These are phyloP conservation scores for Musa balbisiana DNA, from an alignment of 202 grass and related monocot genomes.

Conservation along the genomic window DNA sequence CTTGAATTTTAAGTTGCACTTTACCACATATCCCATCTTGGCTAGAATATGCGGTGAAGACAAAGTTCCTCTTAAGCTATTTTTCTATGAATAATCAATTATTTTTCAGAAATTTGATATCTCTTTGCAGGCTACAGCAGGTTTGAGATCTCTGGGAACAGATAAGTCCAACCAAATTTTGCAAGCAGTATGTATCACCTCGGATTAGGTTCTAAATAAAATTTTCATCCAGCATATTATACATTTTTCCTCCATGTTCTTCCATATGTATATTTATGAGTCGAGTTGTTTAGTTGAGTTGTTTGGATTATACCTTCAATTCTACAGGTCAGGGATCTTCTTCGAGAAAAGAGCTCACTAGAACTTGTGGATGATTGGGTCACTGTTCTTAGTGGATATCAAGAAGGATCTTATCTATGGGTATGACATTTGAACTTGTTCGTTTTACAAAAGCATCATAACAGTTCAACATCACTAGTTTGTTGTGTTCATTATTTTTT, in stretches of 20 bases:
- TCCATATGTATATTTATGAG: too few species aligned
- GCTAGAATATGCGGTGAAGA: too few species aligned
- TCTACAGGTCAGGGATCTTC: constrained; percentile 75
- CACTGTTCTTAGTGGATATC: constrained; percentile 74
- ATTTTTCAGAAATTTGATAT: constrained; percentile 3
- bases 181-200: constrained; percentile 53
- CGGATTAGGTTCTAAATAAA: constrained; percentile 15
- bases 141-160: constrained; percentile 71
- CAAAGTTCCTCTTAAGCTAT: too few species aligned
- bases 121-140: constrained; percentile 68
- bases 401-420: constrained; percentile 93
- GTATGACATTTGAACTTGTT: constrained; percentile 30
- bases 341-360: constrained; percentile 72
- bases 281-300: background rate
- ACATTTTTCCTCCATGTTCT: too few species aligned
- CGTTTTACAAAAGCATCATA: background rate
- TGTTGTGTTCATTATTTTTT: too few species aligned
- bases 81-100: too few species aligned
- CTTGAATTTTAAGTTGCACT: constrained; percentile 7
- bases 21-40: too few species aligned
- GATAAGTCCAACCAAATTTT: constrained; percentile 80
- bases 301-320: background rate
- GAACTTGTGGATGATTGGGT: constrained; percentile 74
- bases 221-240: background rate
- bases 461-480: background rate